Conservation (phyloP, 2,329 filamentous ascomycete genomes). For the Colletotrichum camelliae region DNA sequence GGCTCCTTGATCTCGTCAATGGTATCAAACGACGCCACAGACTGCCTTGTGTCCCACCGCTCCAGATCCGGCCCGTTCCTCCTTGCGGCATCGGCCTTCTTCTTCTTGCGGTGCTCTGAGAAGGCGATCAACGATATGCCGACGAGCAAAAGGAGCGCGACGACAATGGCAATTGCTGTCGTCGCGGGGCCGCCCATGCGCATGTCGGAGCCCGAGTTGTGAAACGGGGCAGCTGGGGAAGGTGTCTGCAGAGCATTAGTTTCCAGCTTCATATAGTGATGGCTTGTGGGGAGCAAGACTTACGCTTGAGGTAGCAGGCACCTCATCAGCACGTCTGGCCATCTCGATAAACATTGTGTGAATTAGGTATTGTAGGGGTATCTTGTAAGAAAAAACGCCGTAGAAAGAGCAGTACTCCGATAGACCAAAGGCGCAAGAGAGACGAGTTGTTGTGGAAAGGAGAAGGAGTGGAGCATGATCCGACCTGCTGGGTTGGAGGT, state of each 20-base stretch:
- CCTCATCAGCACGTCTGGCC: not conserved
- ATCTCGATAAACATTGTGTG: not conserved
- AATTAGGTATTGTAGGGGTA: fast-evolving
- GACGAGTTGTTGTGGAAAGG: not conserved
- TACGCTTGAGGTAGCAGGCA: not conserved
- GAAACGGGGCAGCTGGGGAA: not conserved
- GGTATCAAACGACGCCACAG: not conserved
- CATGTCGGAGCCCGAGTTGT: not conserved
- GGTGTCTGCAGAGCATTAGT: not conserved
- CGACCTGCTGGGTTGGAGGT: not conserved
- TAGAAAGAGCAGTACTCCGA: not conserved
- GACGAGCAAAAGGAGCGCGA: not conserved
- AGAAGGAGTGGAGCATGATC: not conserved
- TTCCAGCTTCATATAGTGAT: fast-evolving
- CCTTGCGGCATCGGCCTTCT: not conserved
- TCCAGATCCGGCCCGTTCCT: not conserved
- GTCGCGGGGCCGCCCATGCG: not conserved
- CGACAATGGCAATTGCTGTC: not conserved
- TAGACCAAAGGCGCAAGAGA: not conserved
- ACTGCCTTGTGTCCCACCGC: not conserved
- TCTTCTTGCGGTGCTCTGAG: not conserved
- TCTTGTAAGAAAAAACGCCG: not conserved
- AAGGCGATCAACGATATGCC: not conserved
- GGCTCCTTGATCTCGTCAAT: not conserved
- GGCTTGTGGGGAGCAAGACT: not conserved